Base-by-base conservation (phyloP, 768 basidiomycete genomes). In the Lentinula detonsa region DNA sequence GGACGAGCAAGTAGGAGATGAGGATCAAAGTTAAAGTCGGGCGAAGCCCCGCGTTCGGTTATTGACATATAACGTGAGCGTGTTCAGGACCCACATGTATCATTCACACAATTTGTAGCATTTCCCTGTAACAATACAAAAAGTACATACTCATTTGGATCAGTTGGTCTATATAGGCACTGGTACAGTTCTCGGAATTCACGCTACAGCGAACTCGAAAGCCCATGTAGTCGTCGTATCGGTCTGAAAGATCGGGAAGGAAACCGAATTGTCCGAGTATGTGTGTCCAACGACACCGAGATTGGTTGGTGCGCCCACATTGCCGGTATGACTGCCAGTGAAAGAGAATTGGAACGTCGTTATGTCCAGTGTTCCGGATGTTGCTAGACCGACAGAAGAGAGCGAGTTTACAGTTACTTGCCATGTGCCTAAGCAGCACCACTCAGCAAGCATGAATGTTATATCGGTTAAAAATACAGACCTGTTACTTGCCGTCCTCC, bases 181-280 rank as follows among this genome's bases (percentile, higher is more conserved):
- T 0, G 28, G 28, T 28, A 28, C 28, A 28, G 28, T 28, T 28
- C 28, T 28, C 28, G 28, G 28, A 28, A 11, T 48, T 54, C 37
- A 56, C 39, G 40, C 55, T 56, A 56, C 55, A 31, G 40, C 28
- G 21, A 67, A 67, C 55, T 67, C 66, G 31, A 67, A 67, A 37
- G 66, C 64, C 66, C 66, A 67, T n/a, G 66, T 67, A 37, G 66
- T 67, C 13, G 57, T 57, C 15, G 66, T 65, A 28, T 61, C 59
- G 9, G 66, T 67, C 59, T 67, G 66, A 58, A 64, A 67, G 13
- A 67, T 67, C 33, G 64, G 66, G 60, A 67, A 67, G 11, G 57
- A 57, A 43, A 67, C 54, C 15, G 64, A 62, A 54, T 67, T 67
- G 46, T 64, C 64, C 1, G 62, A 46, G 43, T 67, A 67, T 42